phyloP scores from a whole-genome alignment of 495 filamentous ascomycete species.

The Penicillium bovifimosum region DNA sequence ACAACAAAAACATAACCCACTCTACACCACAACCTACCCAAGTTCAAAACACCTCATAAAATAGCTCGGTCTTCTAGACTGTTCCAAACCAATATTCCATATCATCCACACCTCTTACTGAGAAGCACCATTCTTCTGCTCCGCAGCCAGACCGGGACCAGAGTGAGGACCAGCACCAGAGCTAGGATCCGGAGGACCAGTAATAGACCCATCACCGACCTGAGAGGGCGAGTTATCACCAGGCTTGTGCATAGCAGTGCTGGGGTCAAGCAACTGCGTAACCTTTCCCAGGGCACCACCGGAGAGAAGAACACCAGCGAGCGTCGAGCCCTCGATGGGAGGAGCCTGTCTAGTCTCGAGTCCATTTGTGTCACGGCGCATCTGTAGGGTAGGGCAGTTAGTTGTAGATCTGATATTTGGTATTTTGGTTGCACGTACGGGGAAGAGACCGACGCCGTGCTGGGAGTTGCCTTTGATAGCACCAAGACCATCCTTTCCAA shows the following conservation, averaged over 20 bases:
- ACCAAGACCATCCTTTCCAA: constrained; percentile 16
- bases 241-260: background rate
- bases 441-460: constrained; percentile 22
- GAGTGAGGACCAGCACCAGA: constrained; percentile 6
- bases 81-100: background rate
- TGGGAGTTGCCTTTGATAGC: constrained; percentile 13
- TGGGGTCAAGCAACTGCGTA: constrained; percentile 8
- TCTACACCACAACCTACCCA: background rate
- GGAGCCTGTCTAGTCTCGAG: constrained; percentile 10
- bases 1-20: background rate
- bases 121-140: background rate
- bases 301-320: constrained; percentile 15
- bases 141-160: constrained; percentile 3
- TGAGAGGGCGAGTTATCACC: background rate
- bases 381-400: constrained; percentile 10
- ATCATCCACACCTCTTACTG: background rate
- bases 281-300: constrained; percentile 18
- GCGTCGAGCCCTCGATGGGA: constrained; percentile 21
- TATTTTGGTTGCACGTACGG: constrained; percentile 7
- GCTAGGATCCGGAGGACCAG: constrained; percentile 1
- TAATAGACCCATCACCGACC: background rate
- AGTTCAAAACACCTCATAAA: background rate
- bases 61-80: background rate
- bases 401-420: background rate
- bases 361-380: constrained; percentile 15